Evolutionary conservation across 78 protist genomes (phyloP).

Genomic region (Protostelium mycophagum): DNA sequence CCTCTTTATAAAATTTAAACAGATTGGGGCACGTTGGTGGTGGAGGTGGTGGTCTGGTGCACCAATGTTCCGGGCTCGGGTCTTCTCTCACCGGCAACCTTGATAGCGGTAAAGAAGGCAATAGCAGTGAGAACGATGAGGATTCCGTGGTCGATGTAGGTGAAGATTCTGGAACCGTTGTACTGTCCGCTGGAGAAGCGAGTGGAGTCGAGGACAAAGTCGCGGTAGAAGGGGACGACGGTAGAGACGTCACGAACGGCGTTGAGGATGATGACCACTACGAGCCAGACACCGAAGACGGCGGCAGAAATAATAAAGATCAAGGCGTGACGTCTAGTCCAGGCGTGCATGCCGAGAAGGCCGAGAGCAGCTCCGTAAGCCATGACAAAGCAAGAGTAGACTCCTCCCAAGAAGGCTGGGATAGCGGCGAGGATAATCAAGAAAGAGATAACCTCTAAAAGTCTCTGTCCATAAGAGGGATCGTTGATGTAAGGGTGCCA

Average conservation of each 20-base stretch:
- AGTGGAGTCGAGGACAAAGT: not conserved
- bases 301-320: not conserved
- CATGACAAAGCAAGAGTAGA: not conserved
- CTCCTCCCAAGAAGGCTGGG: not conserved
- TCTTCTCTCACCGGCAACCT: not conserved
- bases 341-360: not conserved
- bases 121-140: not conserved
- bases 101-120: not conserved
- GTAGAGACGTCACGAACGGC: not conserved
- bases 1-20: not conserved
- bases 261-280: not conserved
- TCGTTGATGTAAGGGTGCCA: not conserved
- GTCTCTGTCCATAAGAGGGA: not conserved
- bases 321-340: not conserved
- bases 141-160: conserved; percentile 2
- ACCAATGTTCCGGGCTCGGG: not conserved
- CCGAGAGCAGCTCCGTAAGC: conserved; percentile 1
- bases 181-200: not conserved
- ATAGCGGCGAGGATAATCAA: not conserved
- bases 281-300: not conserved
- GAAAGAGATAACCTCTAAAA: not conserved
- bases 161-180: not conserved
- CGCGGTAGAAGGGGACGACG: not conserved
- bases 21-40: not conserved
- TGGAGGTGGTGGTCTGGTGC: not conserved